These are phyloP conservation scores for Macaranga tanarius DNA, from an alignment of 441 rosid species.

Conservation along the genomic window DNA sequence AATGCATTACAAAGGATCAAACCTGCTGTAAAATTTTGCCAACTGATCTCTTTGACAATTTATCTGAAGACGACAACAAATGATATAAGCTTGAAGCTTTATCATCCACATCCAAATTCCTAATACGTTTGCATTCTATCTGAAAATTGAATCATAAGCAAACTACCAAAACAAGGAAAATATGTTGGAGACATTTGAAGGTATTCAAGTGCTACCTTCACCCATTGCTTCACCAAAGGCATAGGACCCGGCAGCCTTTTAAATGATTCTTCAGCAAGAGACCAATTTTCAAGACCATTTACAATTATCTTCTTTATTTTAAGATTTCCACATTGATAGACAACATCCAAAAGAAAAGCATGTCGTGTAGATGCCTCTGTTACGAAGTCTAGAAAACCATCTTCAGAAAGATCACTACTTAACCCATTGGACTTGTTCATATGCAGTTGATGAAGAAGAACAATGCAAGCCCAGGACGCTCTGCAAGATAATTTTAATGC, in stretches of 20 bases:
- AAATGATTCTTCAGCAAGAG: constrained; percentile 51
- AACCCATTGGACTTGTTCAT: constrained; percentile 34
- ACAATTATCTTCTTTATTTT: constrained; percentile 44
- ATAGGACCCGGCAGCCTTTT: constrained; percentile 56
- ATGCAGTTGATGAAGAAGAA: constrained; percentile 48
- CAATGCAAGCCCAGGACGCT: constrained; percentile 76
- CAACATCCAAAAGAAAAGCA: constrained; percentile 78
- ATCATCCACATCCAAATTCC: constrained; percentile 39
- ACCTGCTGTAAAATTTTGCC: constrained; percentile 88
- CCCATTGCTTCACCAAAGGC: constrained; percentile 89
- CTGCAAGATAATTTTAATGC: constrained; percentile 65
- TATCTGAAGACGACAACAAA: constrained; percentile 50
- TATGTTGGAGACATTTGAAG: constrained; percentile 6
- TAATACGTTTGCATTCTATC: constrained; percentile 54
- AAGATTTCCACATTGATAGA: constrained; percentile 52
- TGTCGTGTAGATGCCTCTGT: constrained; percentile 58
- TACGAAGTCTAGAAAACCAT: constrained; percentile 51
- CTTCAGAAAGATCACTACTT: constrained; percentile 50
- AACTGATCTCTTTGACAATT: constrained; percentile 42
- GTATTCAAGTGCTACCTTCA: constrained; percentile 60
- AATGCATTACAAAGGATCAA: constrained; percentile 22
- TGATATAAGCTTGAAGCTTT: constrained; percentile 47
- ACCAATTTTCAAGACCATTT: constrained; percentile 66
- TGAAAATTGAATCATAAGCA: constrained; percentile 41
- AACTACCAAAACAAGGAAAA: constrained; percentile 28